phyloP scores from a whole-genome alignment of 257 asterid species.

The Ligustrum vulgare region DNA sequence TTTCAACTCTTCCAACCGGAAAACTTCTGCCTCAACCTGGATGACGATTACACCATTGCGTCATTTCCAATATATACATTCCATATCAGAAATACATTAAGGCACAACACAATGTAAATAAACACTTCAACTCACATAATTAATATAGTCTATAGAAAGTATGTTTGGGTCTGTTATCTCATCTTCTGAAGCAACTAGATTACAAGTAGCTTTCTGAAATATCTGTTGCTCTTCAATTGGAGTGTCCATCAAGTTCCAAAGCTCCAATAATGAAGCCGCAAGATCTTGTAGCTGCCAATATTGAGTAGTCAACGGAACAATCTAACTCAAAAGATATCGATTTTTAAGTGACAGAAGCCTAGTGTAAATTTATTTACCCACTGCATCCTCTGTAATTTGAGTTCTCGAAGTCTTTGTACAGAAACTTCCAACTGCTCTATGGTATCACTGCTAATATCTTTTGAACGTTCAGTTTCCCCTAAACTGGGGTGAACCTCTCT shows the following conservation, averaged over 20 bases:
- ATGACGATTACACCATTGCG: not conserved
- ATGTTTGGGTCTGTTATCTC: conserved; percentile 83
- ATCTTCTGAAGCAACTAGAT: conserved; percentile 86
- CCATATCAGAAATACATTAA: not conserved
- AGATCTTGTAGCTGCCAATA: conserved; percentile 78
- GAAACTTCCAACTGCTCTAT: conserved; percentile 65
- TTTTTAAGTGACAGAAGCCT: conserved; percentile 2
- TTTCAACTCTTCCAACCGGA: conserved; percentile 83
- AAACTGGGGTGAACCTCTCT: conserved; percentile 78
- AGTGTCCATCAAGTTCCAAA: conserved; percentile 99
- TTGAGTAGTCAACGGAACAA: conserved; percentile 18
- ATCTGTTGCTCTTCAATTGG: conserved; percentile 85
- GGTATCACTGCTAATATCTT: conserved; percentile 67
- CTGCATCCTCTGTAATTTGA: conserved; percentile 81
- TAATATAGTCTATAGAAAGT: conserved; percentile 68
- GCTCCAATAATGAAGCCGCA: conserved; percentile 86
- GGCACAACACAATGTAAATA: no score
- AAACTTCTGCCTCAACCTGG: conserved; percentile 69
- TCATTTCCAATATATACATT: conserved; percentile 20
- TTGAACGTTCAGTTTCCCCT: conserved; percentile 67
- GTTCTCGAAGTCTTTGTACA: conserved; percentile 60
- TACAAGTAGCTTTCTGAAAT: conserved; percentile 84
- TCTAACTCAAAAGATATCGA: not conserved
- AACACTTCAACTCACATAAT: conserved; percentile 49
- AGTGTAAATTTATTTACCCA: conserved; percentile 46